Conservation (phyloP, 257 asterid genomes). For the Jacaranda copaia region DNA sequence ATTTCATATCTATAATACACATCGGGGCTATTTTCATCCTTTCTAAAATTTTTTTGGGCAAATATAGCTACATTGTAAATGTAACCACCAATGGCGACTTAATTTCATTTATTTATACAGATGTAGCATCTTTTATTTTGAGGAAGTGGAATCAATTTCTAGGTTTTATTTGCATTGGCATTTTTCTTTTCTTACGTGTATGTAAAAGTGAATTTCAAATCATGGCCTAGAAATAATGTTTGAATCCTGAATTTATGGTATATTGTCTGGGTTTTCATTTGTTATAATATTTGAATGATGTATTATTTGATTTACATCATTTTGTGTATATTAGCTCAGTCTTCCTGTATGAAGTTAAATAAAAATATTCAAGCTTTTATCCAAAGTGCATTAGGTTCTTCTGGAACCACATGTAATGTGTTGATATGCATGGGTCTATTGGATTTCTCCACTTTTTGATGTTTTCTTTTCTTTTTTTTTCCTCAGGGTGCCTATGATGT, state of each 20-base stretch:
- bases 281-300: conserved; percentile 6
- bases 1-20: not conserved
- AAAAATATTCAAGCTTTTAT: not conserved
- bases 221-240: not conserved
- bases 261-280: conserved; percentile 21
- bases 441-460: conserved; percentile 30
- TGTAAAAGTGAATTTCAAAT: not conserved
- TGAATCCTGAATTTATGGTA: conserved; percentile 8
- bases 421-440: conserved; percentile 1
- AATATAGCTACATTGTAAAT: conserved; percentile 16
- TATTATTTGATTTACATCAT: not conserved
- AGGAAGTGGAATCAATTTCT: not conserved
- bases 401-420: not conserved
- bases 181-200: not conserved
- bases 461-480: conserved; percentile 13
- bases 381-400: not conserved
- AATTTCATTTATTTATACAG: not conserved
- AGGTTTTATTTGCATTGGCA: not conserved
- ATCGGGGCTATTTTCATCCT: conserved; percentile 9
- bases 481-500: conserved; percentile 41
- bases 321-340: conserved; percentile 4
- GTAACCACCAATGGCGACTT: not conserved
- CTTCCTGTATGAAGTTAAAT: not conserved
- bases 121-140: conserved; percentile 6
- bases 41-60: not conserved